Percentiles rank a stretch among this genome's conserved stretches.
Evolutionary conservation across 2,329 filamentous ascomycete genomes (phyloP).

Genomic region (Penicillium sumatraense): DNA sequence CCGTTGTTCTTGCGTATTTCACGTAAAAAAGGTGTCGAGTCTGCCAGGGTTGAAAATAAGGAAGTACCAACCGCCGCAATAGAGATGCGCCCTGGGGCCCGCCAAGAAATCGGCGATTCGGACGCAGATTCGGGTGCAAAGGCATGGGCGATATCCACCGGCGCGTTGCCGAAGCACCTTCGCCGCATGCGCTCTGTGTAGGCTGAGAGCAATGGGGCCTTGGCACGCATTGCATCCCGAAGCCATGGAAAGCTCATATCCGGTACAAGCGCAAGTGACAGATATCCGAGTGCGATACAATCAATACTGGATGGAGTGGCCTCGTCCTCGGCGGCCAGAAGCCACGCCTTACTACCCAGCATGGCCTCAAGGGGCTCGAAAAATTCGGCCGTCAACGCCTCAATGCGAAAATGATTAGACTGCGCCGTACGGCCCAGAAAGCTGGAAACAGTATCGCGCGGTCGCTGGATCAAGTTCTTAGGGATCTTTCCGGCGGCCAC

Average conservation of each 20-base stretch:
- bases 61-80: constrained; percentile 38
- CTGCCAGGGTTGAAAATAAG: constrained; percentile 39
- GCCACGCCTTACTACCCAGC: constrained; percentile 59
- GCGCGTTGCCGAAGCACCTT: constrained; percentile 41
- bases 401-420: constrained; percentile 74
- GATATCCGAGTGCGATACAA: constrained; percentile 79
- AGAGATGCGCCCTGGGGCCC: constrained; percentile 37
- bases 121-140: constrained; percentile 21
- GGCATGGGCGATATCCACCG: constrained; percentile 28
- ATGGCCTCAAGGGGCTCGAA: constrained; percentile 72
- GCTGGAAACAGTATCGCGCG: constrained; percentile 63
- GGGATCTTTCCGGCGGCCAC: constrained; percentile 45
- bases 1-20: constrained; percentile 43
- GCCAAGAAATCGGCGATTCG: constrained; percentile 39
- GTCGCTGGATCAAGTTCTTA: constrained; percentile 58
- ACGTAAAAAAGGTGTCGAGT: constrained; percentile 42
- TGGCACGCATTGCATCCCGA: constrained; percentile 58
- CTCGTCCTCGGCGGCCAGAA: constrained; percentile 52
- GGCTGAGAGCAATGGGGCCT: constrained; percentile 50
- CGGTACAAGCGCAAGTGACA: constrained; percentile 72
- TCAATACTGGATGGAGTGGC: constrained; percentile 68
- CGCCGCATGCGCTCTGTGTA: constrained; percentile 50
- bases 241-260: constrained; percentile 67
- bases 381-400: constrained; percentile 71
- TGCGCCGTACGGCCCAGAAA: constrained; percentile 71